A percentile compares a stretch with the other conserved stretches of the same genome.
phyloP scores from a whole-genome alignment of 2,329 filamentous ascomycete genomes.

The Aspergillus pseudoterreus region DNA sequence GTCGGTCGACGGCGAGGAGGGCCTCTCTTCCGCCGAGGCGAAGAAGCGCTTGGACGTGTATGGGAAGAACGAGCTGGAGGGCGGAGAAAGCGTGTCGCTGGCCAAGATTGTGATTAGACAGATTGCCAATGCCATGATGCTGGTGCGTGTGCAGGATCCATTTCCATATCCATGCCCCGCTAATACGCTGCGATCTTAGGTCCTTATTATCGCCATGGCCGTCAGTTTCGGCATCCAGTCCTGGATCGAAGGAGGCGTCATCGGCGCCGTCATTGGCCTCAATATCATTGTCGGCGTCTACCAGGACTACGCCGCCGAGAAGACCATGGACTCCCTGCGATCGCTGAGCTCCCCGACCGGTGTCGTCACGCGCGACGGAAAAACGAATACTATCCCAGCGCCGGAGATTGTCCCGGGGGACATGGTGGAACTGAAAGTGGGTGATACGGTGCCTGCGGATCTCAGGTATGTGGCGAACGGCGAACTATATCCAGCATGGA shows the following conservation, averaged over 20 bases:
- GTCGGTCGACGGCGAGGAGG: constrained; percentile 53
- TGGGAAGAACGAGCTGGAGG: constrained; percentile 63
- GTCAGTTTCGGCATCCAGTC: constrained; percentile 55
- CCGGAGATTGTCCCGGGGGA: constrained; percentile 63
- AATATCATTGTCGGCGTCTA: constrained; percentile 59
- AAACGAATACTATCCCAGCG: constrained; percentile 51
- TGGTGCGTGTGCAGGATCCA: constrained; percentile 43
- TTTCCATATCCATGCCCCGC: neutral
- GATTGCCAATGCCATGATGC: constrained; percentile 65
- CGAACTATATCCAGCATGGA: neutral
- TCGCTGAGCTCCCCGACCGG: constrained; percentile 57
- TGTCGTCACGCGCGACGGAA: constrained; percentile 56
- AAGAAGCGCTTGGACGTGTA: constrained; percentile 53
- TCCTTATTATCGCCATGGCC: constrained; percentile 73
- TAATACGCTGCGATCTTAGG: constrained; percentile 42
- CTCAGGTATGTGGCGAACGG: constrained; percentile 35
- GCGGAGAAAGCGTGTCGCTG: constrained; percentile 62
- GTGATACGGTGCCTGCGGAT: constrained; percentile 62
- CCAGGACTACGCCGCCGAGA: constrained; percentile 59
- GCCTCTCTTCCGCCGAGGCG: constrained; percentile 55
- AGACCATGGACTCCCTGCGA: constrained; percentile 59
- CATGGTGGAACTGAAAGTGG: constrained; percentile 52
- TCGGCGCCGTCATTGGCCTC: constrained; percentile 55
- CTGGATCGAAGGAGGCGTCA: constrained; percentile 59
- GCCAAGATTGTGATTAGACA: constrained; percentile 66